These are phyloP conservation scores for Suillus cothurnatus DNA, from an alignment of 768 basidiomycete genomes.

Conservation along the genomic window DNA sequence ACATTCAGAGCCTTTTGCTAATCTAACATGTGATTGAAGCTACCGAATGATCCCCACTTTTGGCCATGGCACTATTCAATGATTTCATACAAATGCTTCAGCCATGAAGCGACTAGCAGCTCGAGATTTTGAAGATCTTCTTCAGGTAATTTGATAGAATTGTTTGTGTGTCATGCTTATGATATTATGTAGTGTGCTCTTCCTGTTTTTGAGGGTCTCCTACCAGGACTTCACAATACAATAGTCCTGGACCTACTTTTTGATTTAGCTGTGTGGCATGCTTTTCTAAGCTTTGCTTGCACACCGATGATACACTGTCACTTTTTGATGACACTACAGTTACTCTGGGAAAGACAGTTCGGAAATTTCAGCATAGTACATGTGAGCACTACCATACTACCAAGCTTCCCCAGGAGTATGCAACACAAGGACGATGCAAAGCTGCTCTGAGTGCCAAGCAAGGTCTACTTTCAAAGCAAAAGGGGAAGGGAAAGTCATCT, in stretches of 20 bases:
- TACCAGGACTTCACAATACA: conserved; percentile 17
- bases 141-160: too few relatives aligned
- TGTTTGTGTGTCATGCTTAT: too few relatives aligned
- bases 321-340: neutral
- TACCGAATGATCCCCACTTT: conserved; percentile 16
- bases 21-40: too few relatives aligned
- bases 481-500: too few relatives aligned
- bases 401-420: conserved; percentile 32
- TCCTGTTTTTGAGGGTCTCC: conserved; percentile 34
- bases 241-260: conserved; percentile 11
- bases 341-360: conserved; percentile 22
- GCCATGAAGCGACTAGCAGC: conserved; percentile 13
- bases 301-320: conserved; percentile 20
- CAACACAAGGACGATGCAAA: conserved; percentile 20
- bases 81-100: conserved; percentile 14
- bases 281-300: conserved; percentile 29
- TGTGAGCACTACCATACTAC: conserved; percentile 30
- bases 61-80: conserved; percentile 8
- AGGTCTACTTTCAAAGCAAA: too few relatives aligned
- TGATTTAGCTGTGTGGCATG: conserved; percentile 30
- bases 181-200: conserved; percentile 38
- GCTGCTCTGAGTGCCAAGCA: conserved; percentile 10
- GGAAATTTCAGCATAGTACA: conserved; percentile 22
- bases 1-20: too few relatives aligned
- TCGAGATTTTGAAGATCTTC: conserved; percentile 17